Evolutionary conservation across 1,284 basidiomycete genomes (phyloP).

Genomic region (Moesziomyces sp.): DNA sequence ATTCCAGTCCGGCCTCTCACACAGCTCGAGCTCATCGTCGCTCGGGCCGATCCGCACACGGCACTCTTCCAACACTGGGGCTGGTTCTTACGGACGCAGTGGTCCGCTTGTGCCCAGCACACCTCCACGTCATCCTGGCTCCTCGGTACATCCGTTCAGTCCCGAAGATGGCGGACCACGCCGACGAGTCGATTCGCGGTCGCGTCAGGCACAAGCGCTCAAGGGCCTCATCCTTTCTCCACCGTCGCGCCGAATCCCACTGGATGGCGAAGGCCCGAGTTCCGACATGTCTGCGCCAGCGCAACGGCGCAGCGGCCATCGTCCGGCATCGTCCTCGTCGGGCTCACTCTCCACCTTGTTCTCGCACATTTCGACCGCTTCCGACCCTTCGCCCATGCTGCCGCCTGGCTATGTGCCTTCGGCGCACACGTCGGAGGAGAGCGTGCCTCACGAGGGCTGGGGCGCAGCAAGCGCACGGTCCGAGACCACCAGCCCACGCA

Average conservation of each 20-base stretch:
- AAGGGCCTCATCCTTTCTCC: conserved; percentile 49
- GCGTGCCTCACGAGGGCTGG: conserved; percentile 37
- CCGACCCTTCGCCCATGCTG: conserved; percentile 45
- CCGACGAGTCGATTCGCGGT: conserved; percentile 43
- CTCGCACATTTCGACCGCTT: conserved; percentile 46
- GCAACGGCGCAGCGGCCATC: conserved; percentile 32
- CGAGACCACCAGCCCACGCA: conserved; percentile 40
- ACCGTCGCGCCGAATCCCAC: conserved; percentile 30
- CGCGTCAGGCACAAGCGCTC: conserved; percentile 43
- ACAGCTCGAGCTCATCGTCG: conserved; percentile 41
- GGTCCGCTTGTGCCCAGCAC: conserved; percentile 33
- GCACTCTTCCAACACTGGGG: conserved; percentile 29
- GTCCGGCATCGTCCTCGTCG: conserved; percentile 41
- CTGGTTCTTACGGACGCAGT: conserved; percentile 33
- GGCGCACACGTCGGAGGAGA: conserved; percentile 34
- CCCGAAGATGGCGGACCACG: conserved; percentile 30
- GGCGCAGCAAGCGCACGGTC: conserved; percentile 37
- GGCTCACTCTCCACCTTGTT: conserved; percentile 46
- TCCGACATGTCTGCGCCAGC: conserved; percentile 26
- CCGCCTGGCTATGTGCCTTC: conserved; percentile 36
- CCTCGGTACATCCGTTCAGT: conserved; percentile 33
- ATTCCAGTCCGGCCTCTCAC: conserved; percentile 34
- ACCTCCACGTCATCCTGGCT: conserved; percentile 32
- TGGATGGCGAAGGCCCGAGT: conserved; percentile 35
- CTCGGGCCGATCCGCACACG: conserved; percentile 43